Conservation (phyloP, 106 monocot genomes). For the Dendrobium chrysotoxum region DNA sequence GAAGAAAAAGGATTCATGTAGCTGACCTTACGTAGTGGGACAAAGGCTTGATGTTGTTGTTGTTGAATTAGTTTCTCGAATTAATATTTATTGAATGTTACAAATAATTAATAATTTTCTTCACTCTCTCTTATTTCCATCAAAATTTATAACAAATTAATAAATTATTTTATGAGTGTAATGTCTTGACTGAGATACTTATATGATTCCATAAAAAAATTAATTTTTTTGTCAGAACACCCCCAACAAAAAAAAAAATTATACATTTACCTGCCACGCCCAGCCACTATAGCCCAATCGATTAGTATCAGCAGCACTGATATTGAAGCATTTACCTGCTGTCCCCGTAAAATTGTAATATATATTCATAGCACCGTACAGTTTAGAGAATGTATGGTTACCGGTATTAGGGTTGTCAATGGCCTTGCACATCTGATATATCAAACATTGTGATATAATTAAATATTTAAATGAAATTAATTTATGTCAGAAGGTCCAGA, state of each 20-base stretch:
- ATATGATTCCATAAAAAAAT: background rate
- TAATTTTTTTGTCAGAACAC: background rate
- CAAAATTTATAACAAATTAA: no score
- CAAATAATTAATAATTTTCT: no score
- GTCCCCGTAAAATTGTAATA: conserved; percentile 38
- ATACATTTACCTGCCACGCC: conserved; percentile 32
- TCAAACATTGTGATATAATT: no score
- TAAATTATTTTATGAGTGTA: no score
- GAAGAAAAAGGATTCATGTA: no score
- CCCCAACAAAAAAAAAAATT: background rate
- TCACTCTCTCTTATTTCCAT: no score
- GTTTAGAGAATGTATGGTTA: conserved; percentile 17
- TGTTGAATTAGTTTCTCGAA: no score
- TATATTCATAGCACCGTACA: conserved; percentile 35
- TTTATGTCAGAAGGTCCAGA: no score
- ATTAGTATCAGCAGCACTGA: background rate
- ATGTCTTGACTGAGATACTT: no score
- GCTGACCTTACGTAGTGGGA: no score
- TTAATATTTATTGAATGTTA: no score
- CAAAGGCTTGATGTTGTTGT: no score
- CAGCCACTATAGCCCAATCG: conserved; percentile 10
- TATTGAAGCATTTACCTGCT: conserved; percentile 13
- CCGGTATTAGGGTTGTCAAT: conserved; percentile 30
- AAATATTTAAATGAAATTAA: background rate
- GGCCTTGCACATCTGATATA: conserved; percentile 42